phyloP scores from a whole-genome alignment of 805 yeast species.

The Candida chauliodis region DNA sequence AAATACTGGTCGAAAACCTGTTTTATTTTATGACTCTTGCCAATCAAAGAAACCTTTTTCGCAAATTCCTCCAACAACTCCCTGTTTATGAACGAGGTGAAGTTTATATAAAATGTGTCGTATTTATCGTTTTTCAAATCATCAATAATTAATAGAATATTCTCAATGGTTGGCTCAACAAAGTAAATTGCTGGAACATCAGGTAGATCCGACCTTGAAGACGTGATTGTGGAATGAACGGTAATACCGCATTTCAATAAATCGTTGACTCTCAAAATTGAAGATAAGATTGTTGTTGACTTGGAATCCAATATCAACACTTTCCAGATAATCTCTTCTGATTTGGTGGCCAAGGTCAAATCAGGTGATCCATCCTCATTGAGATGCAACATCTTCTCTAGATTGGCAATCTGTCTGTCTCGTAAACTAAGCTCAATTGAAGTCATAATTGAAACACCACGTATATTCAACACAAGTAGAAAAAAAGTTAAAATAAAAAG shows the following conservation, averaged over 20 bases:
- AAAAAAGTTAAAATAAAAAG: background rate
- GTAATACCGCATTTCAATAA: constrained; percentile 88
- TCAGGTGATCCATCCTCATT: constrained; percentile 61
- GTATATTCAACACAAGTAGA: background rate
- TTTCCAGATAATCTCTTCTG: constrained; percentile 83
- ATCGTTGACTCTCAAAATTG: constrained; percentile 91
- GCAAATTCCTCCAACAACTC: constrained; percentile 86
- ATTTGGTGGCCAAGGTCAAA: constrained; percentile 50
- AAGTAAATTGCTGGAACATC: constrained; percentile 96
- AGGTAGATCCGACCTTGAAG: constrained; percentile 77
- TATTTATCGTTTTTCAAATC: constrained; percentile 77
- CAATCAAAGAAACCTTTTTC: constrained; percentile 67
- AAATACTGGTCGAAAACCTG: constrained; percentile 95
- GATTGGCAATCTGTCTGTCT: constrained; percentile 24
- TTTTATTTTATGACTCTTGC: constrained; percentile 66
- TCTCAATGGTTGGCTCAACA: constrained; percentile 80
- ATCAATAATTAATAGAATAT: constrained; percentile 61
- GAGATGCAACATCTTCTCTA: constrained; percentile 83
- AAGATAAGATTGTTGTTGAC: constrained; percentile 82
- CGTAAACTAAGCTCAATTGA: constrained; percentile 17
- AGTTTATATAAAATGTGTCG: constrained; percentile 77
- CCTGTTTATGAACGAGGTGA: constrained; percentile 75
- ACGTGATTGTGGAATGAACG: constrained; percentile 70
- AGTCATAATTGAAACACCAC: constrained; percentile 2
- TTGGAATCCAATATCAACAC: constrained; percentile 77